These are phyloP conservation scores for Phylloporus arenicola DNA, from an alignment of 768 basidiomycete species.

Conservation along the genomic window DNA sequence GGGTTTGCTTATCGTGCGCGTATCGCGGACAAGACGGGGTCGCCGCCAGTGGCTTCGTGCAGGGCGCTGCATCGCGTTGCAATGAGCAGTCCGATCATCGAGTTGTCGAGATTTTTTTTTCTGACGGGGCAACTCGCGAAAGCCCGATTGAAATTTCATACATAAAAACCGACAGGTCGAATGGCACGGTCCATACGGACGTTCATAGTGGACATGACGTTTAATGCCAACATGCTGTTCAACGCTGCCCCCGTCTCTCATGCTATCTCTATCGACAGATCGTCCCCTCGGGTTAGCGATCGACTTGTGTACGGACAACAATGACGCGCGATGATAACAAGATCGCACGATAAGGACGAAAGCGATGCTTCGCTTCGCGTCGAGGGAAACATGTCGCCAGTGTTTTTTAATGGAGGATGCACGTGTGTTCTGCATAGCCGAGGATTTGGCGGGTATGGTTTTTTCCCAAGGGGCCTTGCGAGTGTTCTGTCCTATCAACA, in stretches of 20 bases:
- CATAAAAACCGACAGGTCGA: neutral
- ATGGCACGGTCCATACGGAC: neutral
- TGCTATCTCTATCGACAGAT: too few relatives aligned
- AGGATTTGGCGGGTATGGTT: neutral
- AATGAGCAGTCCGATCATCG: neutral
- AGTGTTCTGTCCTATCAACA: neutral
- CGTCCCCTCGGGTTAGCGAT: too few relatives aligned
- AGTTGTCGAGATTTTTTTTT: neutral
- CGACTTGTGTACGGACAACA: too few relatives aligned
- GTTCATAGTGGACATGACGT: neutral
- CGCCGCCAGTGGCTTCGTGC: neutral
- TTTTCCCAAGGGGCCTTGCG: neutral
- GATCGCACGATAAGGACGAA: neutral
- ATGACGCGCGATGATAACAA: neutral
- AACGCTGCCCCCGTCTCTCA: neutral
- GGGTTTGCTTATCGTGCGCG: neutral
- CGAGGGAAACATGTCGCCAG: neutral
- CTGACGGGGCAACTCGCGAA: neutral
- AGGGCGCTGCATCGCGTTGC: constrained; percentile 2
- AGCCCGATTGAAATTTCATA: neutral
- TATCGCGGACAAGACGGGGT: constrained; percentile 3
- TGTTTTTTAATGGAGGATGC: neutral
- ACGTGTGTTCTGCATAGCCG: neutral
- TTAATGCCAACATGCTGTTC: neutral
- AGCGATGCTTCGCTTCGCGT: neutral